phyloP scores from a whole-genome alignment of 495 filamentous ascomycete species.

The Usnea hakonensis region DNA sequence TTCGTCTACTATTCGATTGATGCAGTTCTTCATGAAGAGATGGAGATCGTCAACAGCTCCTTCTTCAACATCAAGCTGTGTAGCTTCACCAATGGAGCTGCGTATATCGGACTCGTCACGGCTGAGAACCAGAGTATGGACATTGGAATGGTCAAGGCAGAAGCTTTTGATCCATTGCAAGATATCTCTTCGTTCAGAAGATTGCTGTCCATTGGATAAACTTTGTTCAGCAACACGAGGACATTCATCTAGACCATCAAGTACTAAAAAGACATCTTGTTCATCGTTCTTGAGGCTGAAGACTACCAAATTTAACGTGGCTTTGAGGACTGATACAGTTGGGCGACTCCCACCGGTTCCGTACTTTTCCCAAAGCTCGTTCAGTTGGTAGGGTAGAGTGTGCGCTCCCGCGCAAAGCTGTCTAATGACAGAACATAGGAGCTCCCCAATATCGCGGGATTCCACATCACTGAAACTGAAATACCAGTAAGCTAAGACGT shows the following conservation, averaged over 20 bases:
- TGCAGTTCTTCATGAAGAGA: neutral
- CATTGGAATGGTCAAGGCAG: neutral
- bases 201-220: neutral
- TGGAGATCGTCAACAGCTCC: neutral
- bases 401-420: neutral
- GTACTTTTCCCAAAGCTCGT: neutral
- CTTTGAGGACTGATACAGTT: neutral
- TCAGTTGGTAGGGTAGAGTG: neutral
- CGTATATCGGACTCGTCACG: neutral
- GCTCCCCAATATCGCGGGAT: neutral
- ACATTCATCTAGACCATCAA: conserved; percentile 8
- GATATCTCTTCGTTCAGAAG: neutral
- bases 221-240: neutral
- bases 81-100: neutral
- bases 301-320: neutral
- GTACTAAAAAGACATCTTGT: neutral
- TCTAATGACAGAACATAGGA: neutral
- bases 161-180: neutral
- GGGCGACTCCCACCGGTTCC: neutral
- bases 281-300: neutral
- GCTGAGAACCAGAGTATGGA: neutral
- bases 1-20: neutral
- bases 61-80: neutral
- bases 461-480: neutral
- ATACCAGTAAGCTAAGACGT: conserved; percentile 6